Evolutionary conservation across 805 yeast species (phyloP).

Genomic region (Hanseniaspora nectarophila): DNA sequence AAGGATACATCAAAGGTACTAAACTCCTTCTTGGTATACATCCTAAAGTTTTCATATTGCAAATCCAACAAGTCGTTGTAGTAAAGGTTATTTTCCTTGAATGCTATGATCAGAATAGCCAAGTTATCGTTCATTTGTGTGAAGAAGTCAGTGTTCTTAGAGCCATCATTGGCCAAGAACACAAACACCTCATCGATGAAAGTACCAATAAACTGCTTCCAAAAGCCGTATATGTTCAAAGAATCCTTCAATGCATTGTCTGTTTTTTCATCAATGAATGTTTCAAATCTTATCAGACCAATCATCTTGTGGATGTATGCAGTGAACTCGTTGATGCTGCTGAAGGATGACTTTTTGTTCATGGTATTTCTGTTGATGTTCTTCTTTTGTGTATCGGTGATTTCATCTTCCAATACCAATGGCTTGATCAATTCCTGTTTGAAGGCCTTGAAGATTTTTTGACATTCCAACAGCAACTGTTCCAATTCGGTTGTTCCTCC

Average conservation of each 20-base stretch:
- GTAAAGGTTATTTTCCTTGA: conserved; percentile 60
- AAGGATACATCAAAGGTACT: conserved; percentile 51
- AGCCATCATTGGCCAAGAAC: conserved; percentile 34
- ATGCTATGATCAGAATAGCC: conserved; percentile 60
- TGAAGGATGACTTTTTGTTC: conserved; percentile 29
- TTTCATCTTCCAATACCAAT: conserved; percentile 36
- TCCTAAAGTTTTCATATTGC: conserved; percentile 45
- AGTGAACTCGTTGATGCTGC: conserved; percentile 27
- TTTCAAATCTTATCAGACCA: conserved; percentile 71
- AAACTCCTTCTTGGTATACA: conserved; percentile 46
- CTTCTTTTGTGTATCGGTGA: conserved; percentile 19
- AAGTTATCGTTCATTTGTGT: conserved; percentile 47
- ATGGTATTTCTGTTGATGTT: conserved; percentile 24
- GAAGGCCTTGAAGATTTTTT: conserved; percentile 59
- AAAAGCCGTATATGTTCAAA: conserved; percentile 44
- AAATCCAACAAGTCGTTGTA: conserved; percentile 50
- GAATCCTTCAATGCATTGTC: conserved; percentile 50
- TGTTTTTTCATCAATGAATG: conserved; percentile 51
- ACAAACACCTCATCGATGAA: conserved; percentile 46
- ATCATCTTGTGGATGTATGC: conserved; percentile 49
- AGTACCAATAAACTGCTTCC: conserved; percentile 56
- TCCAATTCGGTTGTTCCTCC: conserved; percentile 36
- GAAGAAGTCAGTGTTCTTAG: conserved; percentile 33
- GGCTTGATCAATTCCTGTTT: conserved; percentile 63
- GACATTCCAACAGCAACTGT: conserved; percentile 45